Base-by-base conservation (phyloP, 148 eudicot genomes). In the Vaccinium vitisidaea region DNA sequence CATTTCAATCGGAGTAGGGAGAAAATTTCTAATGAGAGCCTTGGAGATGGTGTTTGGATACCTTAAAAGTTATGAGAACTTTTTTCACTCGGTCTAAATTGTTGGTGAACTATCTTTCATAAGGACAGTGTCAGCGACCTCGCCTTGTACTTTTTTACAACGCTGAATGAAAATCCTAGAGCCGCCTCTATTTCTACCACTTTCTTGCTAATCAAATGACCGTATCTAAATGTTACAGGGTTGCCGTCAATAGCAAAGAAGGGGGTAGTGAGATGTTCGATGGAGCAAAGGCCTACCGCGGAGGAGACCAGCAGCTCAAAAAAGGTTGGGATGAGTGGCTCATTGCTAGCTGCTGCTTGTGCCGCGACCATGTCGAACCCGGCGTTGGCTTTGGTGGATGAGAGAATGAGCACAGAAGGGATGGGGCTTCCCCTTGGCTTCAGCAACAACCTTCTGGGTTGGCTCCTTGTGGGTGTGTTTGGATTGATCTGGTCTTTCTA, bases 371-470 rank as follows among this genome's bases (percentile, higher is more conserved):
- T 92, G 87, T 90, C 98, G 2, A 93, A 92, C 93, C 98, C 99
- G 2, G 94, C 96, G 49, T 88, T 90, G 96, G 99, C 99, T 5
- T 82, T 97, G 83, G 99, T 97, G 83, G 99, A 97, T 46, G 98
- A 95, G 70, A 95, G 99, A 83, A 91, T 97, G 96, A 95, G 94
- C 94, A 97, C 99, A 13, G 99, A 97, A 81, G 99, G 99, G 52
- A 92, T 96, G 0, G 99, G 99, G 50, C 98, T 97, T 36, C 98
- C 99, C 18, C 94, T 97, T 77, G 99, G 99, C 56, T 81, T 97
- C 74, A 97, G 99, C 93, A 97, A 91, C 94, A 97, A 97, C 85
- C 89, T 95, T 1, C 92, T 97, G 43, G 98, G 94, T 1, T 97
- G 99, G 99, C 87, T 95, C 91, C 89, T 97, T 12, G 63, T 94